These are phyloP conservation scores for Leccinum rimulosum DNA, from an alignment of 768 basidiomycete genomes.

Conservation along the genomic window DNA sequence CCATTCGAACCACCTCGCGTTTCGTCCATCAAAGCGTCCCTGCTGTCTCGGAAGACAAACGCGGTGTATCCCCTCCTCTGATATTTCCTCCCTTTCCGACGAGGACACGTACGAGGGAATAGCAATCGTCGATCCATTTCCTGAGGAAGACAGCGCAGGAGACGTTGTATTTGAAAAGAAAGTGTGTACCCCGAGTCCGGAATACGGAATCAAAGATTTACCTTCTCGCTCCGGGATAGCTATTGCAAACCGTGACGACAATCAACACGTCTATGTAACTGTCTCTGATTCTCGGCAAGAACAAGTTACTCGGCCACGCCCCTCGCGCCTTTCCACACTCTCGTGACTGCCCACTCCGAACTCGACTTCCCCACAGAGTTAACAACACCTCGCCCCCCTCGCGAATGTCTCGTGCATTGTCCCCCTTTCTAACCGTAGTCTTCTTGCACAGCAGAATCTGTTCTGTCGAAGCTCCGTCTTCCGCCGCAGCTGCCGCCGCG, in stretches of 20 bases:
- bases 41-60: conserved; percentile 14
- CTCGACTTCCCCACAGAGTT: conserved; percentile 1
- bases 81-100: too few relatives aligned
- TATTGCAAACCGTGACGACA: conserved; percentile 17
- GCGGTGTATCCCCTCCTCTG: too few relatives aligned
- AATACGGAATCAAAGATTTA: conserved; percentile 44
- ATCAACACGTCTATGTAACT: conserved; percentile 1
- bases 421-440: too few relatives aligned
- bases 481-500: too few relatives aligned
- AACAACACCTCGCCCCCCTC: not conserved
- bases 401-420: too few relatives aligned
- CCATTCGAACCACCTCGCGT: conserved; percentile 12
- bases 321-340: conserved; percentile 22
- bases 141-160: conserved; percentile 11
- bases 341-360: conserved; percentile 18
- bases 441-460: conserved; percentile 1
- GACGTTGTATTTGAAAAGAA: not conserved
- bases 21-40: conserved; percentile 15
- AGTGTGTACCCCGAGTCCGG: conserved; percentile 30
- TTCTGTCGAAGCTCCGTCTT: conserved; percentile 12
- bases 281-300: not conserved
- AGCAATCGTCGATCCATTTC: too few relatives aligned
- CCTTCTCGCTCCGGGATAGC: conserved; percentile 32
- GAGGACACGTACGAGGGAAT: too few relatives aligned
- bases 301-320: conserved; percentile 5